Conservation (phyloP, 106 monocot genomes). For the Dendrobium huoshanense region DNA sequence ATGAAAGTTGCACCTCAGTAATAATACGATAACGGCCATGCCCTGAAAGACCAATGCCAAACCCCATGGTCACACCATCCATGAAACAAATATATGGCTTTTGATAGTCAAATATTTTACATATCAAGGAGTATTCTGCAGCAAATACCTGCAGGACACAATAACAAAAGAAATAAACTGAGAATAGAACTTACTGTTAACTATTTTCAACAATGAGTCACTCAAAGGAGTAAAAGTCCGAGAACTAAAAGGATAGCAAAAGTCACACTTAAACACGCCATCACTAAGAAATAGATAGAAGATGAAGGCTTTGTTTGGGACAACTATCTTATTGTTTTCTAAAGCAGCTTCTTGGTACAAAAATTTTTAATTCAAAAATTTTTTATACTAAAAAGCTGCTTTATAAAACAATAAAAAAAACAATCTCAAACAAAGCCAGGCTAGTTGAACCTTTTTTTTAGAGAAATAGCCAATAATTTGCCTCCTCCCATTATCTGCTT, state of each 20-base stretch:
- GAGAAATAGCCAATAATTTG: too few species aligned
- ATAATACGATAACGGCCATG: slow-evolving; percentile 87
- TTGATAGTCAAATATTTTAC: slow-evolving; percentile 72
- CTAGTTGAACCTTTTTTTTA: too few species aligned
- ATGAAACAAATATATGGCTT: slow-evolving; percentile 91
- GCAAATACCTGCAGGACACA: slow-evolving; percentile 66
- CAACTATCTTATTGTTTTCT: too few species aligned
- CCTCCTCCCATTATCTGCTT: too few species aligned
- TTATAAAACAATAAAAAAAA: too few species aligned
- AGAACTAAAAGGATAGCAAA: neutral
- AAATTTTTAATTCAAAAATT: too few species aligned
- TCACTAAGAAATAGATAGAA: neutral
- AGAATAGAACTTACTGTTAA: neutral
- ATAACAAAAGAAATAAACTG: neutral
- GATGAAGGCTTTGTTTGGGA: neutral
- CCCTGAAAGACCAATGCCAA: slow-evolving; percentile 97
- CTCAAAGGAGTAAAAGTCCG: neutral
- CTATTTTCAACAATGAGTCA: neutral
- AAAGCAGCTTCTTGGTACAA: too few species aligned
- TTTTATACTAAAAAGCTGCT: too few species aligned
- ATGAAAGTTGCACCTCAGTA: slow-evolving; percentile 62
- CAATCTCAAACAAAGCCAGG: too few species aligned
- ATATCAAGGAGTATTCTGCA: slow-evolving; percentile 96
- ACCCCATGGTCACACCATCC: slow-evolving; percentile 99
- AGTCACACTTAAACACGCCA: neutral